These are phyloP conservation scores for Pichia manshurica DNA, from an alignment of 805 yeast species.

Conservation along the genomic window DNA sequence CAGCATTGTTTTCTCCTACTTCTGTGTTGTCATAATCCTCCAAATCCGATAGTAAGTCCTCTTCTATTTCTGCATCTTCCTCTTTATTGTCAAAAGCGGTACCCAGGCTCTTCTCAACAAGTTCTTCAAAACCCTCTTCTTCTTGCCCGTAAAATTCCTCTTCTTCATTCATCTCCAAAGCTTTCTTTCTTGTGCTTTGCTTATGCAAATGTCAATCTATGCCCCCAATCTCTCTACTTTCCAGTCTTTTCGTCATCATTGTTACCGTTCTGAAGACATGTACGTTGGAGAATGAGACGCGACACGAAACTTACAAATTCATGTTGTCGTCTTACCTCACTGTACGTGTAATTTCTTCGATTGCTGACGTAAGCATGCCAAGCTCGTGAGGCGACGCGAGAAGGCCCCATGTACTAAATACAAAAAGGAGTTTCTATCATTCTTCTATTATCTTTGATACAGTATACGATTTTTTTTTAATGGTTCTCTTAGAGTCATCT, in stretches of 20 bases:
- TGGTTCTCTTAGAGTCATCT: no score
- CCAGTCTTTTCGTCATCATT: no score
- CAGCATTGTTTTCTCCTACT: background rate
- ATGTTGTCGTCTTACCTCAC: no score
- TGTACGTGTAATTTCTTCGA: no score
- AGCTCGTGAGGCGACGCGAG: no score
- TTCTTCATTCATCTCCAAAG: constrained; percentile 7
- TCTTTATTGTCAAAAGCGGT: background rate
- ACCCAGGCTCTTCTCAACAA: constrained; percentile 11
- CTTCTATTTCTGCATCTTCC: constrained; percentile 10
- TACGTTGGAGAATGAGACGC: background rate
- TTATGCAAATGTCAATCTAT: background rate
- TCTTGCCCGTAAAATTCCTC: constrained; percentile 19
- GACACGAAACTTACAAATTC: constrained; percentile 1
- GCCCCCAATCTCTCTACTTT: no score
- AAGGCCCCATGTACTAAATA: no score
- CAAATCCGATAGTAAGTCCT: constrained; percentile 7
- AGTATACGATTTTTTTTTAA: no score
- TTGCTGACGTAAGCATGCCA: no score
- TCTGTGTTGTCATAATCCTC: constrained; percentile 7
- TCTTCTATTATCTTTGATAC: no score
- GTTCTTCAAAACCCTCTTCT: constrained; percentile 18
- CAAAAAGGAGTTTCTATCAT: no score
- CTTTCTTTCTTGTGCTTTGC: background rate
- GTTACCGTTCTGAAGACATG: no score